Conservation (phyloP, 257 asterid genomes). For the Cinchona pubescens region DNA sequence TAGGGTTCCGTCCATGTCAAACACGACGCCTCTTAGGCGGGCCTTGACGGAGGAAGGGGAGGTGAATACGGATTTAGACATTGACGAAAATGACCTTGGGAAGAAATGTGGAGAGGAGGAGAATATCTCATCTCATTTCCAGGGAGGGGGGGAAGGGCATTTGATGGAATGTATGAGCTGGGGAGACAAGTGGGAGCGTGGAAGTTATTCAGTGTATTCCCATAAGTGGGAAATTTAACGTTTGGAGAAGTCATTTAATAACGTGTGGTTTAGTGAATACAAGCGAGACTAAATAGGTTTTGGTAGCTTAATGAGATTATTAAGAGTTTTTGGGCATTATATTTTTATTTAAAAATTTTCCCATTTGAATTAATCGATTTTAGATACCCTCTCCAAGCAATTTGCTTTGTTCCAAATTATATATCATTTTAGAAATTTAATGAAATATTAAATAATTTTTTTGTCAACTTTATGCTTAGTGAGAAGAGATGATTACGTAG, state of each 20-base stretch:
- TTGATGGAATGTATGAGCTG: neutral
- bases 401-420: too few species aligned
- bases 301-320: too few species aligned
- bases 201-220: neutral
- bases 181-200: neutral
- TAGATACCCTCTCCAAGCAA: too few species aligned
- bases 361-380: too few species aligned
- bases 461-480: too few species aligned
- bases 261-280: too few species aligned
- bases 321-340: too few species aligned
- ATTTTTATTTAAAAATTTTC: too few species aligned
- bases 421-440: too few species aligned
- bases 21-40: slow-evolving; percentile 75
- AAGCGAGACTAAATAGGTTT: too few species aligned
- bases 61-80: slow-evolving; percentile 37
- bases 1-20: slow-evolving; percentile 98
- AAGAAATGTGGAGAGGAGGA: slow-evolving; percentile 14
- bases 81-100: slow-evolving; percentile 47
- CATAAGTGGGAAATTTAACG: neutral
- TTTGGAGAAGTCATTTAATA: neutral
- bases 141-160: slow-evolving; percentile 35
- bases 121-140: slow-evolving; percentile 28
- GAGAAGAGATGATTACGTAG: too few species aligned
- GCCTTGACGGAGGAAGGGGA: slow-evolving; percentile 32
- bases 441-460: too few species aligned